Conservation (phyloP, 2,329 filamentous ascomycete genomes). For the Aureobasidium mangrovei region DNA sequence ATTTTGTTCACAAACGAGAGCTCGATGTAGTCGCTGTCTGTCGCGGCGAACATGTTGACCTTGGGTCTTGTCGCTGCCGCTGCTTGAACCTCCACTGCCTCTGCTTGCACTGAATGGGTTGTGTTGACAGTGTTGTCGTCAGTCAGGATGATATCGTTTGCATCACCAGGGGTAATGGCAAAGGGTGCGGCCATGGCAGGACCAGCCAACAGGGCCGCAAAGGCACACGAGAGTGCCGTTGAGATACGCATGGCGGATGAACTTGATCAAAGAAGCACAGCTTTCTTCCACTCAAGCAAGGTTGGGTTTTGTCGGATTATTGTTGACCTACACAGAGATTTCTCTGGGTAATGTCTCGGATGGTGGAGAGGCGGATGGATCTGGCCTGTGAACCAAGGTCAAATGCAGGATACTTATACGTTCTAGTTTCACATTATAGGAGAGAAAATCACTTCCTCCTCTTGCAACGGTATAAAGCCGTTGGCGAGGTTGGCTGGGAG, state of each 20-base stretch:
- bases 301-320: background rate
- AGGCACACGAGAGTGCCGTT: constrained; percentile 9
- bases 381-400: background rate
- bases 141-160: constrained; percentile 20
- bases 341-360: background rate
- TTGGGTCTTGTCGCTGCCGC: background rate
- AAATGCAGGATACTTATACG: constrained; percentile 7
- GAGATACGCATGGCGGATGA: constrained; percentile 8
- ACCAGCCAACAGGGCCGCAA: constrained; percentile 9
- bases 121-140: constrained; percentile 22
- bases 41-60: constrained; percentile 2
- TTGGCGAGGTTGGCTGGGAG: constrained; percentile 12
- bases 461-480: constrained; percentile 10
- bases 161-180: constrained; percentile 19
- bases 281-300: background rate
- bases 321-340: background rate
- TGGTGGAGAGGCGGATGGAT: background rate
- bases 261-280: background rate
- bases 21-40: constrained; percentile 2
- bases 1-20: constrained; percentile 39
- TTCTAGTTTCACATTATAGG: constrained; percentile 2
- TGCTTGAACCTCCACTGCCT: background rate
- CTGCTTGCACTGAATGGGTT: constrained; percentile 14
- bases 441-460: constrained; percentile 7
- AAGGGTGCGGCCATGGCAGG: constrained; percentile 18